Evolutionary conservation across 2,329 filamentous ascomycete genomes (phyloP).

Genomic region (Hypoxylon sp.): DNA sequence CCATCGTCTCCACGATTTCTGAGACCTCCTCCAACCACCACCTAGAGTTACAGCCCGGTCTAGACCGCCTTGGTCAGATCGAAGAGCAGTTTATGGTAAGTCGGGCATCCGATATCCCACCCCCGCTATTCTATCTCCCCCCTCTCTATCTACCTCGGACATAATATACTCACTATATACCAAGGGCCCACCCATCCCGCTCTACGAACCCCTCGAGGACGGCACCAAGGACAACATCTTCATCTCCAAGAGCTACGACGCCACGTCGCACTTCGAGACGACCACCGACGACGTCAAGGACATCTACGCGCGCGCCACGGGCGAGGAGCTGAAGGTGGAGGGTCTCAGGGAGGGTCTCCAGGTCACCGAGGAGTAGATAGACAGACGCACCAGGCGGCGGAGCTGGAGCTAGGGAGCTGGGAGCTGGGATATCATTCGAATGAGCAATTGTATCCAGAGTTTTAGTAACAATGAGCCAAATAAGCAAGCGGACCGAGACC

Average conservation of each 20-base stretch:
- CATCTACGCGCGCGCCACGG: conserved; percentile 87
- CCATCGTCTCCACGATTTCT: conserved; percentile 97
- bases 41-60: conserved; percentile 90
- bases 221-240: conserved; percentile 92
- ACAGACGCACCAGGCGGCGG: not conserved
- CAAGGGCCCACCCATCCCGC: conserved; percentile 84
- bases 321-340: conserved; percentile 89
- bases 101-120: not conserved
- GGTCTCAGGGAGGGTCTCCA: conserved; percentile 85
- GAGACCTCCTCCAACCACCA: conserved; percentile 95
- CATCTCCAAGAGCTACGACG: conserved; percentile 98
- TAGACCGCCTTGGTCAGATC: conserved; percentile 91
- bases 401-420: not conserved
- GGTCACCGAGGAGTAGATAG: conserved; percentile 75
- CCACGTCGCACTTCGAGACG: conserved; percentile 97
- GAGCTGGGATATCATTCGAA: not conserved
- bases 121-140: not conserved
- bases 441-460: conserved; percentile 22
- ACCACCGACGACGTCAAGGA: conserved; percentile 91
- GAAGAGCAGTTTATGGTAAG: conserved; percentile 96
- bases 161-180: conserved; percentile 17
- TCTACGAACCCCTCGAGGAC: conserved; percentile 90
- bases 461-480: conserved; percentile 11
- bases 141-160: not conserved
- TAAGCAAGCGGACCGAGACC: not conserved